phyloP scores from a whole-genome alignment of 169 alveolate species.

The Perkinsus marinus region DNA sequence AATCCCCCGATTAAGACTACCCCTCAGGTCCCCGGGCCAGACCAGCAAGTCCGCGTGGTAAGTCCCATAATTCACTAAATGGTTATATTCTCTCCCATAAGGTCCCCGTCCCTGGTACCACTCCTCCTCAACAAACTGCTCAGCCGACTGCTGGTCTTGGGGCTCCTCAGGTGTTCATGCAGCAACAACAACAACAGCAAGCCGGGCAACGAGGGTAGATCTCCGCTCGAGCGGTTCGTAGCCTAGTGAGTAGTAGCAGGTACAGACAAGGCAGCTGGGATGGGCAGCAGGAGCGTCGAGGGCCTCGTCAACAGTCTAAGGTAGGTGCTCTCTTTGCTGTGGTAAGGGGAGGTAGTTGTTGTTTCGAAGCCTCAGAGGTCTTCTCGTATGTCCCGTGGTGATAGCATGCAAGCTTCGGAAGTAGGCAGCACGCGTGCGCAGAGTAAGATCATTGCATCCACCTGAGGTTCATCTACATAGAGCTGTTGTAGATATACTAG shows the following conservation, averaged over 20 bases:
- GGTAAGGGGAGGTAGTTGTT: background rate
- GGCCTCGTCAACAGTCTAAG: background rate
- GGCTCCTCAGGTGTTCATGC: background rate
- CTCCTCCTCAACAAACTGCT: background rate
- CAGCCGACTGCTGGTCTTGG: background rate
- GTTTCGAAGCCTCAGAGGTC: background rate
- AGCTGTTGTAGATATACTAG: background rate
- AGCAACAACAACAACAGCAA: background rate
- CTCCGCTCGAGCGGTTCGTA: background rate
- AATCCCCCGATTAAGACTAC: background rate
- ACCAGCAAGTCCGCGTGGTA: background rate
- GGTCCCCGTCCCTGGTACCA: background rate
- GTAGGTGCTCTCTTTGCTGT: background rate
- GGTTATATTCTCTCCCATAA: background rate
- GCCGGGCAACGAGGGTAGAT: background rate
- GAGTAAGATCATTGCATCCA: background rate
- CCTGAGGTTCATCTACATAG: background rate
- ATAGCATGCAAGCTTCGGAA: background rate
- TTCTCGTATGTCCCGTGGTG: background rate
- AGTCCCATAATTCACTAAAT: background rate
- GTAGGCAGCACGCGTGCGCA: background rate
- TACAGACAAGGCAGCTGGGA: background rate
- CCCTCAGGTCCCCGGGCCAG: background rate
- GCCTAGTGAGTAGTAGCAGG: background rate
- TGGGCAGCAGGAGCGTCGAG: background rate